Conservation (phyloP, 2,329 filamentous ascomycete genomes). For the Beauveria australis region DNA sequence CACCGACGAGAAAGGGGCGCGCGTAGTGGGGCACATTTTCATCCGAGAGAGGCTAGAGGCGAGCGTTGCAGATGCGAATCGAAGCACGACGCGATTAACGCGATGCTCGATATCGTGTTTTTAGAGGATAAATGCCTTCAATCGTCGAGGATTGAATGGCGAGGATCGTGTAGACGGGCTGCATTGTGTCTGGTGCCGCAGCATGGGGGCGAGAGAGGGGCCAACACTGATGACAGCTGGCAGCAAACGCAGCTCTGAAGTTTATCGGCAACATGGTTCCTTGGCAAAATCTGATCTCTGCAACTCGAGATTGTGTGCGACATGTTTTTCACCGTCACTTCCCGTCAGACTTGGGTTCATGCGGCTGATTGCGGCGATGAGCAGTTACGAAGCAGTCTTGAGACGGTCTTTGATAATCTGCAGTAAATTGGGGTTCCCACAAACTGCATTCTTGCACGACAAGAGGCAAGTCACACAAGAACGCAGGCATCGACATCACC, state of each 20-base stretch:
- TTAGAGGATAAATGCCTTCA: too few species aligned
- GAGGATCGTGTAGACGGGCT: neutral
- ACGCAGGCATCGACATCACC: neutral
- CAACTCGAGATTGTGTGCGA: neutral
- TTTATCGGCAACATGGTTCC: neutral
- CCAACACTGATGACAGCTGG: neutral
- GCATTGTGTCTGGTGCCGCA: neutral
- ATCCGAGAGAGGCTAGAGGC: neutral
- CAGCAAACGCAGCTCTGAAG: neutral
- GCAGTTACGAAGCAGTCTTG: neutral
- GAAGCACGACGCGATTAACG: neutral
- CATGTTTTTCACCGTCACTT: too few species aligned
- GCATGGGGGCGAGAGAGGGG: neutral
- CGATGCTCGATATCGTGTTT: neutral
- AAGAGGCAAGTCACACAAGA: neutral
- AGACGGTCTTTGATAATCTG: neutral
- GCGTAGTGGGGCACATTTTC: conserved; percentile 3
- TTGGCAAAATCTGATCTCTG: neutral
- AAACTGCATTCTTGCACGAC: neutral
- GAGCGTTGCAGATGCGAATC: neutral
- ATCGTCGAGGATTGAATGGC: neutral
- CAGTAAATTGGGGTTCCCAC: neutral
- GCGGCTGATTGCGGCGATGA: too few species aligned
- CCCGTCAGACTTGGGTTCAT: too few species aligned
- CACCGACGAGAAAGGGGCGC: neutral